A percentile compares a stretch with the other conserved stretches of the same genome.
These are phyloP conservation scores for Melaleuca alternifolia DNA, from an alignment of 345 rosid species.

Conservation along the genomic window DNA sequence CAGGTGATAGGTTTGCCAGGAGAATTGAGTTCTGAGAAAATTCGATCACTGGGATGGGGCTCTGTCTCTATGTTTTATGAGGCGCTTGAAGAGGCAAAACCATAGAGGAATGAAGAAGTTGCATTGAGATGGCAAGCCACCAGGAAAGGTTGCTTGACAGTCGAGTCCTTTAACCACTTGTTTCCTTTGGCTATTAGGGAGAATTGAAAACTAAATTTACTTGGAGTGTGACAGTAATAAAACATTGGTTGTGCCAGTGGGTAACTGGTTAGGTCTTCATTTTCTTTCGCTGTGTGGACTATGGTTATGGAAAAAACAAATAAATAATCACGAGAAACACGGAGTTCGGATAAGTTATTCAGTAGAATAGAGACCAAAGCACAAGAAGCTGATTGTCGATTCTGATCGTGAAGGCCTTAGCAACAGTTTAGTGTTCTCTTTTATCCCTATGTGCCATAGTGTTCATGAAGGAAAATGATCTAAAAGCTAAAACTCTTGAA, in stretches of 20 bases:
- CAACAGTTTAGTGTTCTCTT: background rate
- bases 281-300: rapidly evolving
- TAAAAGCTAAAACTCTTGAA: background rate
- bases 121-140: background rate
- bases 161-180: background rate
- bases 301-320: background rate
- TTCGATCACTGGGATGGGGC: background rate
- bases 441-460: background rate
- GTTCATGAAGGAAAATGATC: background rate
- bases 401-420: background rate
- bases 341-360: background rate
- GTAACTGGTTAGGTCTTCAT: background rate
- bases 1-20: background rate
- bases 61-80: background rate
- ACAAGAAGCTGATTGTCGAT: background rate
- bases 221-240: background rate
- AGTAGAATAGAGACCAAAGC: background rate
- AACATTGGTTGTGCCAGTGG: background rate
- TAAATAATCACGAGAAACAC: background rate
- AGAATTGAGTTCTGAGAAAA: background rate
- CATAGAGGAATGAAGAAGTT: background rate
- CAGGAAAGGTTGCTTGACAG: background rate
- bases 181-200: background rate
- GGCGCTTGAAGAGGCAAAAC: background rate
- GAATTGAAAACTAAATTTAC: background rate